Percentiles rank a stretch among this genome's conserved stretches.
These are phyloP conservation scores for Phialocephala sp. DNA, from an alignment of 2,329 filamentous ascomycete genomes.

Conservation along the genomic window DNA sequence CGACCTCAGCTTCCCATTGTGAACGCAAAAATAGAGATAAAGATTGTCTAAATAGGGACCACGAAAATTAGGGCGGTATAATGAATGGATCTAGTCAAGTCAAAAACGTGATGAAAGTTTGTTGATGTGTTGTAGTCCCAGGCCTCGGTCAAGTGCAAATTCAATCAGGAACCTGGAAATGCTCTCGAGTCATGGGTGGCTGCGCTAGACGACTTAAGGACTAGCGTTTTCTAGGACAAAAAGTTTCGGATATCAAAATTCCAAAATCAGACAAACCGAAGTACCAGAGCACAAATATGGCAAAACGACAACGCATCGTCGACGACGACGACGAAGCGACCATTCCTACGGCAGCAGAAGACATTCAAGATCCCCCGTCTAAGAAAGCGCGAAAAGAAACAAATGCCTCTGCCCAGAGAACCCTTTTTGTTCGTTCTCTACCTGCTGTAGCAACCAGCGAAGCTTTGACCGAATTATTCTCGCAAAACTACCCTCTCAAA, in stretches of 20 bases:
- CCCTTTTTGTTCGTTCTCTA: constrained; percentile 90
- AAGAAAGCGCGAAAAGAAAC: constrained; percentile 66
- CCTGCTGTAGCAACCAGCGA: constrained; percentile 81
- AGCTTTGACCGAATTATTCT: constrained; percentile 85
- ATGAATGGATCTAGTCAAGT: too few relatives aligned
- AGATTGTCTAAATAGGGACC: too few relatives aligned
- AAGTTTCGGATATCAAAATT: constrained; percentile 21
- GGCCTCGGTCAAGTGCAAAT: too few relatives aligned
- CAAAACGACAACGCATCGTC: constrained; percentile 38
- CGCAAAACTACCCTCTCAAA: constrained; percentile 91
- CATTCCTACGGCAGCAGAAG: constrained; percentile 24
- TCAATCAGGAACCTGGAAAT: too few relatives aligned
- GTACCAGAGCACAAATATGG: constrained; percentile 25
- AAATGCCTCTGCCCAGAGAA: constrained; percentile 55
- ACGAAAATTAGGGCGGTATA: too few relatives aligned
- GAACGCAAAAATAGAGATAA: too few relatives aligned
- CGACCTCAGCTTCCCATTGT: too few relatives aligned
- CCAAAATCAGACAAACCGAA: constrained; percentile 6
- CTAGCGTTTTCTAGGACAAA: constrained; percentile 20
- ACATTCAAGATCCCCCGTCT: constrained; percentile 42
- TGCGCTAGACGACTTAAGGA: constrained; percentile 1
- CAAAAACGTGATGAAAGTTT: too few relatives aligned
- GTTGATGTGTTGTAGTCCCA: too few relatives aligned
- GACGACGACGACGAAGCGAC: constrained; percentile 36
- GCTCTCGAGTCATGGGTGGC: too few relatives aligned